Percentiles rank a stretch among this genome's conserved stretches.
These are phyloP conservation scores for Pleurotus eryngii DNA, from an alignment of 768 basidiomycete species.

Conservation along the genomic window DNA sequence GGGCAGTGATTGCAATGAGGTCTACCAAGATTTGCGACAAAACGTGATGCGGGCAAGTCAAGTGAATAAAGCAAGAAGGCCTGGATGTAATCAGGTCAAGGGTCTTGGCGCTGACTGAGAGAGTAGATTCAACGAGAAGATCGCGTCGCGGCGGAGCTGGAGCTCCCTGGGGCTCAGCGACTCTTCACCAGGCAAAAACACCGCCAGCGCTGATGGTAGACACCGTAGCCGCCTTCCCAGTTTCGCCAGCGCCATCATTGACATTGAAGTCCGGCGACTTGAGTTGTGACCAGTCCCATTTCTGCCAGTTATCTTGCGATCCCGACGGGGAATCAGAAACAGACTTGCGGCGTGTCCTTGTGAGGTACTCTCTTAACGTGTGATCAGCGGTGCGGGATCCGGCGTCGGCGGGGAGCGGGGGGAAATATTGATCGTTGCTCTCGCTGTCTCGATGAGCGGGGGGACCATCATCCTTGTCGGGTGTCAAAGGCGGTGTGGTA, in stretches of 20 bases:
- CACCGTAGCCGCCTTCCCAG: neutral
- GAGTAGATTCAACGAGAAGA: neutral
- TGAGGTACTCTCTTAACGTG: neutral
- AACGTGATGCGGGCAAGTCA: neutral
- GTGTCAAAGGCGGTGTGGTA: slow-evolving; percentile 33
- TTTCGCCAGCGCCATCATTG: neutral
- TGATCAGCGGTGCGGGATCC: neutral
- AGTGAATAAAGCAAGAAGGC: neutral
- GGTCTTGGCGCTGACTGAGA: slow-evolving; percentile 5
- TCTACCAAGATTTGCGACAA: slow-evolving; percentile 3
- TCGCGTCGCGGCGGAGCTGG: slow-evolving; percentile 3
- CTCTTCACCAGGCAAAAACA: slow-evolving; percentile 1
- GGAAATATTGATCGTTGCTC: neutral
- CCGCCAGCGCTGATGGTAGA: neutral
- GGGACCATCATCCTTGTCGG: slow-evolving; percentile 26
- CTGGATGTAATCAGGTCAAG: neutral
- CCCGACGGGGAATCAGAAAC: slow-evolving; percentile 3
- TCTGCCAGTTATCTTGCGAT: slow-evolving; percentile 27
- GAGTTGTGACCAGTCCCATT: slow-evolving; percentile 45
- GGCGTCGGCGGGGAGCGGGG: slow-evolving; percentile 12
- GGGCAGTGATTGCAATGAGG: too few relatives aligned
- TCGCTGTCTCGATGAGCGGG: neutral
- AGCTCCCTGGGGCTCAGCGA: slow-evolving; percentile 3
- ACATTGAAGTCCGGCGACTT: slow-evolving; percentile 28
- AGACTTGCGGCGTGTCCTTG: slow-evolving; percentile 1